phyloP scores from a whole-genome alignment of 2,329 filamentous ascomycete genomes.

The Hypomyces rosellus region DNA sequence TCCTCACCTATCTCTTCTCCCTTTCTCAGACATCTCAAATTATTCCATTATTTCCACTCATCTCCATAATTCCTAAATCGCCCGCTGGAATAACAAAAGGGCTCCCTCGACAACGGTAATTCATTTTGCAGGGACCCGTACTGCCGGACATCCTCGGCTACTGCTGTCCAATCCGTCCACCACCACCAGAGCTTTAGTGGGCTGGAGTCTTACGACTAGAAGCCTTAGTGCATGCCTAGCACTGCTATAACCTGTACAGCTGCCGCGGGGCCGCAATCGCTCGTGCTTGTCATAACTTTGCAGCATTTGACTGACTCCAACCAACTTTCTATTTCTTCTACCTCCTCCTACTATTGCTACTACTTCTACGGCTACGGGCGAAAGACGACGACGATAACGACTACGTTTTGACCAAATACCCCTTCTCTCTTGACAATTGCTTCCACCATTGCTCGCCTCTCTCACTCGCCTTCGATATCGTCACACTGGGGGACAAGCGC shows the following conservation, averaged over 20 bases:
- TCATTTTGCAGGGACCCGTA: background rate
- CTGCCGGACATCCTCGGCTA: conserved; percentile 11
- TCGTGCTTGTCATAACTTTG: conserved; percentile 1
- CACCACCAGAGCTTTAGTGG: no score
- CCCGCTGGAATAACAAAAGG: no score
- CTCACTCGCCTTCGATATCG: background rate
- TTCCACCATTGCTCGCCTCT: background rate
- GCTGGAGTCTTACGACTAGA: background rate
- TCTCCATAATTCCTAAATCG: no score
- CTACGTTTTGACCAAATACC: no score
- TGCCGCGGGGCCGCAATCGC: conserved; percentile 16
- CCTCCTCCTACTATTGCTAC: background rate
- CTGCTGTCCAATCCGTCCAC: background rate
- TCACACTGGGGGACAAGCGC: conserved; percentile 4
- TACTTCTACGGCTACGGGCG: background rate
- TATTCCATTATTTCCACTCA: no score
- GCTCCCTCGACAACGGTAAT: no score
- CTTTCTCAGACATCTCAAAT: no score
- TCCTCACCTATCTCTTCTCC: no score
- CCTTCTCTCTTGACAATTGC: background rate
- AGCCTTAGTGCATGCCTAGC: background rate
- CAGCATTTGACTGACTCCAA: background rate
- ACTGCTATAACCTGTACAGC: conserved; percentile 2
- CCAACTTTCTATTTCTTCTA: background rate
- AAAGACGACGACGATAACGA: no score